A percentile compares a stretch with the other conserved stretches of the same genome.
phyloP scores from a whole-genome alignment of 257 asterid genomes.

The Solanum rostratum region DNA sequence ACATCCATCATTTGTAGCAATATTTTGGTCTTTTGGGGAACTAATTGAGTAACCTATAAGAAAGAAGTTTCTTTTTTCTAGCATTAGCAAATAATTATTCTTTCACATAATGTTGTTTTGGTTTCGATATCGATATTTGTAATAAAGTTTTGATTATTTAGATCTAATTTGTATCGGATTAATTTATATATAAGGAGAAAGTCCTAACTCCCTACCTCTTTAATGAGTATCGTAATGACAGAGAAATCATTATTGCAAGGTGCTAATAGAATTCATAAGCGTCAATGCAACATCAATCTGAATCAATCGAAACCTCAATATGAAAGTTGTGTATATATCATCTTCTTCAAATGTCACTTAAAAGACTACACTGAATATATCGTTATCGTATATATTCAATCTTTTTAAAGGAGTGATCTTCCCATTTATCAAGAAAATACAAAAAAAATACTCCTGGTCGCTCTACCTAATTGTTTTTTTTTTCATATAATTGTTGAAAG shows the following conservation, averaged over 20 bases:
- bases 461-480: background rate
- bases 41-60: background rate
- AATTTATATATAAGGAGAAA: no score
- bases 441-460: background rate
- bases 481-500: background rate
- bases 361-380: no score
- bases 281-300: accelerated
- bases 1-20: background rate
- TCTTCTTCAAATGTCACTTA: background rate
- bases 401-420: background rate
- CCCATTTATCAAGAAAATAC: background rate
- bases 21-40: background rate
- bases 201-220: no score
- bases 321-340: background rate
- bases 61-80: background rate
- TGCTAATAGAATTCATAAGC: background rate
- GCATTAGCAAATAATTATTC: background rate
- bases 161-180: background rate
- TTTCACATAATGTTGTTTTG: background rate
- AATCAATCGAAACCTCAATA: background rate
- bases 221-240: no score
- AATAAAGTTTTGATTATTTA: background rate
- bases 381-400: background rate
- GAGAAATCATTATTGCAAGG: background rate
- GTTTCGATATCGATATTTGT: background rate